Evolutionary conservation across 139 green algal genomes (phyloP).

Genomic region (Nannochloris sp.): DNA sequence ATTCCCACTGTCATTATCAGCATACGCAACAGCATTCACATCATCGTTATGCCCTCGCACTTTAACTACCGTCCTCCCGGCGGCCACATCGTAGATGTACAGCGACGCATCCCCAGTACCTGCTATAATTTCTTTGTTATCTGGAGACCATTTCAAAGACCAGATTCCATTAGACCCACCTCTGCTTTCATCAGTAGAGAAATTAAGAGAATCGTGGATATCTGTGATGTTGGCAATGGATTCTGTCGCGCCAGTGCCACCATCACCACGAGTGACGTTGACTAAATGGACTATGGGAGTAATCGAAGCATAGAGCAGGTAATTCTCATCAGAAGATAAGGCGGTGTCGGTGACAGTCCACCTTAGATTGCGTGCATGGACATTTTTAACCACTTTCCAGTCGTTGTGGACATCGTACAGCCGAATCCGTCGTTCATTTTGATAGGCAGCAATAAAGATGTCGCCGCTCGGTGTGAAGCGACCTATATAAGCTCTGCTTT

Average conservation of each 20-base stretch:
- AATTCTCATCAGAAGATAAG: conserved; percentile 63
- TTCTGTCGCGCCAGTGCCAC: conserved; percentile 3
- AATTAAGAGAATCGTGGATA: conserved; percentile 59
- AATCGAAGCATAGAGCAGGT: conserved; percentile 77
- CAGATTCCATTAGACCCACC: conserved; percentile 36
- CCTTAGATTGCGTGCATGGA: conserved; percentile 53
- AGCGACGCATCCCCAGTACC: conserved; percentile 64
- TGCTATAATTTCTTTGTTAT: conserved; percentile 53
- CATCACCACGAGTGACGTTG: conserved; percentile 36
- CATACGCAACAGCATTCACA: conserved; percentile 88
- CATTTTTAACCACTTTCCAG: conserved; percentile 69
- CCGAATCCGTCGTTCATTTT: conserved; percentile 56
- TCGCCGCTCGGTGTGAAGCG: conserved; percentile 74
- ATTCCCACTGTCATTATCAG: conserved; percentile 49
- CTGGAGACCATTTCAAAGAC: conserved; percentile 41
- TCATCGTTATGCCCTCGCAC: conserved; percentile 63
- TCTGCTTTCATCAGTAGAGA: conserved; percentile 16
- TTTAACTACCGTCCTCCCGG: conserved; percentile 12
- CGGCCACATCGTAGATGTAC: conserved; percentile 77
- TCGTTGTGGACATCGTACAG: conserved; percentile 59
- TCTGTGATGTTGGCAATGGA: conserved; percentile 49
- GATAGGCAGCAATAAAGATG: conserved; percentile 71
- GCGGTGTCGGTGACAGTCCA: conserved; percentile 80
- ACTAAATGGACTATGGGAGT: conserved; percentile 61
- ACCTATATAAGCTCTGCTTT: conserved; percentile 81